A percentile compares a stretch with the other conserved stretches of the same genome.
phyloP scores from a whole-genome alignment of 306 rosid species.

The Dryas octopetala region DNA sequence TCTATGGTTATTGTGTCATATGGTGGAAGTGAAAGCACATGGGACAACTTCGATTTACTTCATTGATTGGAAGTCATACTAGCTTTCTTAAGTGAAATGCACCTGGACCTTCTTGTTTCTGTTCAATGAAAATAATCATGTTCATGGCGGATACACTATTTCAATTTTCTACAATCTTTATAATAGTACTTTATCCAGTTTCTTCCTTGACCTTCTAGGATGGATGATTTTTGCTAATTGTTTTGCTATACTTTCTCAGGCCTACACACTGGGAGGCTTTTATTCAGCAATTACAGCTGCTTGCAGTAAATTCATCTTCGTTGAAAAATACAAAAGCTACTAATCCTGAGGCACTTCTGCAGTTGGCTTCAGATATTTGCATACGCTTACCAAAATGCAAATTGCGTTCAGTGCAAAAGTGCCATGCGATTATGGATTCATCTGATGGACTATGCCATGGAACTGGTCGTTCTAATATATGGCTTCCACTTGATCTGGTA shows the following conservation, averaged over 20 bases:
- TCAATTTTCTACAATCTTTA: too few species aligned
- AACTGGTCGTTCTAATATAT: constrained; percentile 71
- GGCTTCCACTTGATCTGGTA: constrained; percentile 94
- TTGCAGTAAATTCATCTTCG: constrained; percentile 64
- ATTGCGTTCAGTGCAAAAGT: constrained; percentile 59
- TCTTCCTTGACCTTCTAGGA: not conserved
- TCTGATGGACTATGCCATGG: constrained; percentile 75
- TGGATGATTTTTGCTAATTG: constrained; percentile 9
- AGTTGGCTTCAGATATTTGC: constrained; percentile 53
- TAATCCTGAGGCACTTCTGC: constrained; percentile 56
- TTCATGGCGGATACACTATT: too few species aligned
- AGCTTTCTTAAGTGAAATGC: too few species aligned
- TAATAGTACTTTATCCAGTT: too few species aligned
- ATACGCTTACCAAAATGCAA: constrained; percentile 50
- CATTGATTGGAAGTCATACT: too few species aligned
- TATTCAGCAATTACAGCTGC: constrained; percentile 53
- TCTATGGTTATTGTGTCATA: constrained; percentile 5
- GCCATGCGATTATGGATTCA: constrained; percentile 62
- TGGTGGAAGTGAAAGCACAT: constrained; percentile 13
- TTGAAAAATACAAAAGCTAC: constrained; percentile 61
- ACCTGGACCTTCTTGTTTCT: too few species aligned
- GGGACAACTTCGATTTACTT: constrained; percentile 6
- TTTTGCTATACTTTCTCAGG: constrained; percentile 48
- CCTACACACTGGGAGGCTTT: constrained; percentile 69
- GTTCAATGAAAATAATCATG: too few species aligned